A percentile compares a stretch with the other conserved stretches of the same genome.
Evolutionary conservation across 2,329 filamentous ascomycete genomes (phyloP).

Genomic region (Nemania abortiva): DNA sequence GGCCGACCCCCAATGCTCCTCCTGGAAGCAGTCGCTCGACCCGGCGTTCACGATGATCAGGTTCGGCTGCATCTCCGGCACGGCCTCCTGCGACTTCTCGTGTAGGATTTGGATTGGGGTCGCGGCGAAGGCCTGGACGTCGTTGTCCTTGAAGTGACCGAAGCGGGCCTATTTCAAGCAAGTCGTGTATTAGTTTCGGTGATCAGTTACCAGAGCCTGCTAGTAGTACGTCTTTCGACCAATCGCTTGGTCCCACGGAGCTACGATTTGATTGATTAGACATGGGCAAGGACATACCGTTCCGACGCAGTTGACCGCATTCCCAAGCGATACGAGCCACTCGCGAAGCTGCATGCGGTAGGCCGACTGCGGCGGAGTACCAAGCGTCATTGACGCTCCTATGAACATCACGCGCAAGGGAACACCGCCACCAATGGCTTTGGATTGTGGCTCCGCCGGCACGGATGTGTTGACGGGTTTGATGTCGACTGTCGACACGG

Average conservation of each 20-base stretch:
- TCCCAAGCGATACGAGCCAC: constrained; percentile 41
- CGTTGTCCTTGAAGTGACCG: constrained; percentile 49
- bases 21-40: constrained; percentile 49
- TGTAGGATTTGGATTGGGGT: constrained; percentile 46
- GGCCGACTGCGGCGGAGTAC: constrained; percentile 36
- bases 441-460: constrained; percentile 11
- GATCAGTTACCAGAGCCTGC: background rate
- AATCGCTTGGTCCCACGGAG: too few species aligned
- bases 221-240: too few species aligned
- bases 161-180: constrained; percentile 36
- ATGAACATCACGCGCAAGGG: constrained; percentile 44
- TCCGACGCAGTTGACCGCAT: constrained; percentile 42
- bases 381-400: constrained; percentile 42
- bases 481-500: constrained; percentile 3
- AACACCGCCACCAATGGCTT: constrained; percentile 37
- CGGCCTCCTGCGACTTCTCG: constrained; percentile 43
- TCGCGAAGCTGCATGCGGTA: constrained; percentile 42
- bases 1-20: constrained; percentile 44
- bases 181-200: constrained; percentile 9
- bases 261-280: background rate
- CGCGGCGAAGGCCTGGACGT: constrained; percentile 48
- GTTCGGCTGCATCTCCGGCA: constrained; percentile 47
- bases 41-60: constrained; percentile 49
- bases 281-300: constrained; percentile 28
- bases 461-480: constrained; percentile 10